Conservation (phyloP, 176 grass and related monocot genomes). For the Tuctoria greenei region DNA sequence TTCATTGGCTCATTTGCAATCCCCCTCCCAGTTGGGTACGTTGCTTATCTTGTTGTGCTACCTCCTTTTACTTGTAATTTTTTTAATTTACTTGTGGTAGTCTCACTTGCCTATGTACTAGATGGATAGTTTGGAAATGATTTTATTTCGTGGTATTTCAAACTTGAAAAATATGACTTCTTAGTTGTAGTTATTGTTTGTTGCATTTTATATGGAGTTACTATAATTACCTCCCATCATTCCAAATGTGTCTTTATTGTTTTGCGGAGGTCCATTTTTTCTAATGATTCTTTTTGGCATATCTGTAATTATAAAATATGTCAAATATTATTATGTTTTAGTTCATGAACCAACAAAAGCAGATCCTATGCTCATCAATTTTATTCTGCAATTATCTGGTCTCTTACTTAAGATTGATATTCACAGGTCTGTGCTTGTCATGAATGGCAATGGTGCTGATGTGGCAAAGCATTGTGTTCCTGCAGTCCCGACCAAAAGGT, state of each 20-base stretch:
- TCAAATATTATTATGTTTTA: background rate
- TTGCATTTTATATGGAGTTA: slow-evolving; percentile 1
- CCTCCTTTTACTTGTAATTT: slow-evolving; percentile 20
- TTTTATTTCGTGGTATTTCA: slow-evolving; percentile 15
- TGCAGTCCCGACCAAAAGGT: slow-evolving; percentile 74
- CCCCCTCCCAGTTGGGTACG: slow-evolving; percentile 76
- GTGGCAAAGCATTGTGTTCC: slow-evolving; percentile 88
- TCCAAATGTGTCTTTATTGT: background rate
- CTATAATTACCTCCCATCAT: background rate
- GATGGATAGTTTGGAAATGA: slow-evolving; percentile 13
- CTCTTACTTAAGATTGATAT: slow-evolving; percentile 36
- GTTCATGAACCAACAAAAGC: background rate
- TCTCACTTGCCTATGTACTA: slow-evolving; percentile 12
- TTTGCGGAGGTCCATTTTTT: slow-evolving; percentile 15
- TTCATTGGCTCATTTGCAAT: slow-evolving; percentile 48
- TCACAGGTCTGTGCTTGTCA: slow-evolving; percentile 71
- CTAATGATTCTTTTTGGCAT: background rate
- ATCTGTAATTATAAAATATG: background rate
- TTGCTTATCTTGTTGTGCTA: slow-evolving; percentile 9
- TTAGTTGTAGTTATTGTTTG: slow-evolving; percentile 4
- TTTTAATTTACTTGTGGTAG: slow-evolving; percentile 15
- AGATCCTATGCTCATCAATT: background rate
- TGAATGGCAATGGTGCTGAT: slow-evolving; percentile 89
- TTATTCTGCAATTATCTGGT: background rate
- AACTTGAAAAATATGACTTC: slow-evolving; percentile 8